phyloP scores from a whole-genome alignment of 306 rosid genomes.

The Dalbergia cochinchinensis region DNA sequence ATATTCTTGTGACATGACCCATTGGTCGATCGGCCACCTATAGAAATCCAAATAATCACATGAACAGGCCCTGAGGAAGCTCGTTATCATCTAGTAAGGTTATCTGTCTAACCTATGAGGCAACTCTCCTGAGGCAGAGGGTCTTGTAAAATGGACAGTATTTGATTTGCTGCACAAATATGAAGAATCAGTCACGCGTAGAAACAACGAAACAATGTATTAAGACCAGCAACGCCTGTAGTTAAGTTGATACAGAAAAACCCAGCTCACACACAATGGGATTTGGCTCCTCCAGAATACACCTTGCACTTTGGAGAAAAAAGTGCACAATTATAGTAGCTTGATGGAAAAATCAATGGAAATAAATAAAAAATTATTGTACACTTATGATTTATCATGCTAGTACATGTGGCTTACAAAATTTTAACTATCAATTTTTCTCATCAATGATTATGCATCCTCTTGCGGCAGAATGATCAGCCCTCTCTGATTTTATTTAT shows the following conservation, averaged over 20 bases:
- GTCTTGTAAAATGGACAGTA: slow-evolving; percentile 74
- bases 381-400: too few species aligned
- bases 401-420: too few species aligned
- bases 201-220: slow-evolving; percentile 30
- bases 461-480: slow-evolving; percentile 10
- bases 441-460: not conserved
- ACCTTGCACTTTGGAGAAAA: too few species aligned
- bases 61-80: slow-evolving; percentile 45
- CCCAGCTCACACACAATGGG: too few species aligned
- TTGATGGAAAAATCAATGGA: too few species aligned
- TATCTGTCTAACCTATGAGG: slow-evolving; percentile 45
- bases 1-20: slow-evolving; percentile 39
- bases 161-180: slow-evolving; percentile 72
- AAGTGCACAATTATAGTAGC: too few species aligned
- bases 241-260: not conserved
- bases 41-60: slow-evolving; percentile 45
- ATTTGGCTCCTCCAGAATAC: not conserved
- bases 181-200: slow-evolving; percentile 38
- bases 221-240: slow-evolving; percentile 34
- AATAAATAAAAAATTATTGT: too few species aligned
- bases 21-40: slow-evolving; percentile 45
- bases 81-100: slow-evolving; percentile 32
- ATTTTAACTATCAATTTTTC: too few species aligned
- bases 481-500: slow-evolving; percentile 29
- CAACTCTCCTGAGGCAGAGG: slow-evolving; percentile 51